Evolutionary conservation across 306 rosid genomes (phyloP).

Genomic region (Trifolium dubium): DNA sequence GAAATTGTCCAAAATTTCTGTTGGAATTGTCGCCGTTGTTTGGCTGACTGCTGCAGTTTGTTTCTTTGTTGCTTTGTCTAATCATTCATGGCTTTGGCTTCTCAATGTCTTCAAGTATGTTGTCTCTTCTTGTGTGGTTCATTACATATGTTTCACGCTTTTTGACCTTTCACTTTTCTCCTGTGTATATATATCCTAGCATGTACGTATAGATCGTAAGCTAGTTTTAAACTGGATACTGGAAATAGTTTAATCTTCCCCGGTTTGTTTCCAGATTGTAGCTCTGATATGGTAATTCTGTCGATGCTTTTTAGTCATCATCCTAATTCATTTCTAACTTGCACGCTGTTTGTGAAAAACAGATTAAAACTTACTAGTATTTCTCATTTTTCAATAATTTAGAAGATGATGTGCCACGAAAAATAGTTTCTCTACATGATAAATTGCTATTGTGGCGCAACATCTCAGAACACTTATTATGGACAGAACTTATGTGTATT

Average conservation of each 20-base stretch:
- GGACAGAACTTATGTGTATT: no score
- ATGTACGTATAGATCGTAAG: neutral
- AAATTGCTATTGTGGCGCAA: no score
- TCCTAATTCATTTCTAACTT: conserved; percentile 20
- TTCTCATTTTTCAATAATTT: conserved; percentile 7
- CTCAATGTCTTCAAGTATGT: conserved; percentile 73
- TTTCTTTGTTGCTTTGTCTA: conserved; percentile 77
- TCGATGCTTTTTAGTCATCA: neutral
- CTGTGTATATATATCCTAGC: neutral
- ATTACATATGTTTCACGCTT: conserved; percentile 3
- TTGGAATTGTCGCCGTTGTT: conserved; percentile 63
- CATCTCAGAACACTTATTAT: no score
- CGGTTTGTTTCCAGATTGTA: conserved; percentile 12
- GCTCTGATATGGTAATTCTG: neutral
- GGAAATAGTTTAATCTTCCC: conserved; percentile 13
- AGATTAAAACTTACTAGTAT: conserved; percentile 9
- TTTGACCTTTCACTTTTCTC: neutral
- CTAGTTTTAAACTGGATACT: conserved; percentile 12
- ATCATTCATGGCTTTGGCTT: conserved; percentile 94
- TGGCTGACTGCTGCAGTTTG: conserved; percentile 84
- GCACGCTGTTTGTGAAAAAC: neutral
- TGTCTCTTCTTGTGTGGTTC: conserved; percentile 24
- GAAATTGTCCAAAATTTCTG: conserved; percentile 66
- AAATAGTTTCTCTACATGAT: neutral
- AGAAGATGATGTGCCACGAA: neutral